Evolutionary conservation across 176 grass and related monocot species (phyloP), one percentile per base, ranked within the genome.

Genomic region (Eremochloa ophiuroides): DNA sequence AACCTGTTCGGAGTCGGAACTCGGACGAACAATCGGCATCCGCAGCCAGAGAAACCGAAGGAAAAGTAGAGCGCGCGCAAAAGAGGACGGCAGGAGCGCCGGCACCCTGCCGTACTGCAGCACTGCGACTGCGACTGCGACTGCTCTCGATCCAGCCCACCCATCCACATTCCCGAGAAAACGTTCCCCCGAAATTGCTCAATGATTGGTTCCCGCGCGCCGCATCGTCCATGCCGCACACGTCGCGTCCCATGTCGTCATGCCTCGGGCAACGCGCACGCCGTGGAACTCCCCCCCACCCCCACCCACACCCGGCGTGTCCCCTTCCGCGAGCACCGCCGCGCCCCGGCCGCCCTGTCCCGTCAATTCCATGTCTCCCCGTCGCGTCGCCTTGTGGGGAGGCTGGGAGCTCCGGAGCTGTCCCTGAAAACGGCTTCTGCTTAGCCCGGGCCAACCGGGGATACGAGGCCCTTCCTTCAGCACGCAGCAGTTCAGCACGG

Each of bases 311-410:
- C n/a, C n/a, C n/a, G n/a, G n/a, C n/a, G n/a, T n/a, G 88, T 89
- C 83, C 83, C 83, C 64, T 74, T 58, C 73, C 46, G 30, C 26
- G 82, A 76, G 87, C 88, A 66, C 83, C 73, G 70, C 5, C 78
- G 77, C 83, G 77, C 74, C 58, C 75, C 44, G 40, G 35, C 58
- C 35, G 56, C 83, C n/a, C 51, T 60, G 83, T 62, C 83, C 79
- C 40, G 83, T 86, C 88, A 90, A 86, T 83, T 90, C 61, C 83
- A 61, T 86, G 81, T 31, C 14, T 62, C 86, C 80, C 73, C 72
- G 77, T 69, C 78, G 10, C 77, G 77, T 89, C 83, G 77, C 44
- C 43, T 85, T 85, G 77, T 8, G 70, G n/a, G n/a, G n/a, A n/a
- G n/a, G n/a, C 33, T 34, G 34, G 10, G 35, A 29, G 11, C 17